Evolutionary conservation across 768 basidiomycete genomes (phyloP).

Genomic region (Paxillus rubicundulus): DNA sequence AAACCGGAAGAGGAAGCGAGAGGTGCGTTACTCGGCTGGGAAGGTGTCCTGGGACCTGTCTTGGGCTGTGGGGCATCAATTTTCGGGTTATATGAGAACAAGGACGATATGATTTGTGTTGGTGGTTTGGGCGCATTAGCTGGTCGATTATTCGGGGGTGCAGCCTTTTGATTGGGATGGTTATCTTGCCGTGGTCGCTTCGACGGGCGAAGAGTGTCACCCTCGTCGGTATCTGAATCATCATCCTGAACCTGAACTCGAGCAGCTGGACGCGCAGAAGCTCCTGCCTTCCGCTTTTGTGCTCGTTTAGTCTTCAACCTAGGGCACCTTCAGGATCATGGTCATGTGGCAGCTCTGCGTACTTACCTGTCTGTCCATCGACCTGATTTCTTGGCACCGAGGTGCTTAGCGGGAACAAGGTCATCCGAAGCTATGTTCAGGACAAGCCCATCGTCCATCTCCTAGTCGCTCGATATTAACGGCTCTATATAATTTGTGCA

Average conservation of each 20-base stretch:
- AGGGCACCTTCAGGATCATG: slow-evolving; percentile 3
- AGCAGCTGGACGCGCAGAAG: slow-evolving; percentile 23
- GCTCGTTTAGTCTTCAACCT: slow-evolving; percentile 77
- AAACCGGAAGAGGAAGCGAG: slow-evolving; percentile 75
- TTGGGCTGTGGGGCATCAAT: slow-evolving; percentile 42
- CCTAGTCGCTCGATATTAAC: background rate
- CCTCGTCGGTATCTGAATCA: slow-evolving; percentile 15
- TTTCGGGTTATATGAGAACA: slow-evolving; percentile 83
- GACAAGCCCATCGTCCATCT: slow-evolving; percentile 73
- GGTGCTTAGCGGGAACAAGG: slow-evolving; percentile 26
- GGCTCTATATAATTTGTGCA: background rate
- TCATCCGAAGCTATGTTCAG: slow-evolving; percentile 62
- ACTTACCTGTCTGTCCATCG: slow-evolving; percentile 77
- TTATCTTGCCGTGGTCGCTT: slow-evolving; percentile 46
- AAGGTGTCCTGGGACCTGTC: slow-evolving; percentile 22
- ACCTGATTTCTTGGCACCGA: slow-evolving; percentile 50
- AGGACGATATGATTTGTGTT: slow-evolving; percentile 78
- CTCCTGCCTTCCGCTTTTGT: slow-evolving; percentile 54
- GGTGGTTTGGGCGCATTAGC: slow-evolving; percentile 28
- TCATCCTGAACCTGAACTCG: slow-evolving; percentile 17
- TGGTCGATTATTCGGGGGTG: slow-evolving; percentile 13
- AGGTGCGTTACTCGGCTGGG: slow-evolving; percentile 80
- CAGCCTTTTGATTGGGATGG: slow-evolving; percentile 15
- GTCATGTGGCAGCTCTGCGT: background rate
- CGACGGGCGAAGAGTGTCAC: slow-evolving; percentile 34